These are phyloP conservation scores for Ceratobasidium sp. DNA, from an alignment of 1,284 basidiomycete species.

Conservation along the genomic window DNA sequence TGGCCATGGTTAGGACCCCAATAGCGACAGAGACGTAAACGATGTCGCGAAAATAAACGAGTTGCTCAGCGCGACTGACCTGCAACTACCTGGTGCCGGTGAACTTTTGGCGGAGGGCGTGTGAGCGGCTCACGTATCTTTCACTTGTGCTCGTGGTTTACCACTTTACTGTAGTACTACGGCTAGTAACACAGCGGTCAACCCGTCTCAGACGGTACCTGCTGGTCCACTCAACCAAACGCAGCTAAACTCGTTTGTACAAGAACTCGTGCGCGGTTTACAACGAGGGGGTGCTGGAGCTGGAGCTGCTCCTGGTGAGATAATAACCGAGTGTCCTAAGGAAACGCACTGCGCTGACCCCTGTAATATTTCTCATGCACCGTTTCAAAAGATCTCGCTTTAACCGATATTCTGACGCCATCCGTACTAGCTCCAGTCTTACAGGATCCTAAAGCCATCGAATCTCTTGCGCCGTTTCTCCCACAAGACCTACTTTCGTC, in stretches of 20 bases:
- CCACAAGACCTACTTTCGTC: constrained; percentile 75
- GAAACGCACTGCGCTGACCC: not conserved
- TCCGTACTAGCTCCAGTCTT: constrained; percentile 75
- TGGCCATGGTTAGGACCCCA: constrained; percentile 25
- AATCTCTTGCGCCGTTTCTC: constrained; percentile 77
- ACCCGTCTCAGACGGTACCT: constrained; percentile 1
- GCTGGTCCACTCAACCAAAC: constrained; percentile 33
- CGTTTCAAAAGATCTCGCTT: constrained; percentile 63
- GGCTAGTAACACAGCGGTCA: not conserved
- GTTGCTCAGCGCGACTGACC: constrained; percentile 28
- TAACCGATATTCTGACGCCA: constrained; percentile 79
- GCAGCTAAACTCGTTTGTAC: constrained; percentile 33
- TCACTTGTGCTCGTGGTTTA: not conserved
- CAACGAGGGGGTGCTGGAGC: constrained; percentile 10
- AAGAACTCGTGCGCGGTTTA: constrained; percentile 28
- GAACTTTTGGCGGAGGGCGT: not conserved
- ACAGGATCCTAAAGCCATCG: constrained; percentile 65
- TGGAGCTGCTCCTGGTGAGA: constrained; percentile 31
- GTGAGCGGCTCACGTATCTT: constrained; percentile 1
- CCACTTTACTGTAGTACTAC: constrained; percentile 3
- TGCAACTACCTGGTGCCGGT: constrained; percentile 2
- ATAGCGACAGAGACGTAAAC: constrained; percentile 28
- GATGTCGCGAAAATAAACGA: constrained; percentile 45
- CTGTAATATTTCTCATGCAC: not conserved
- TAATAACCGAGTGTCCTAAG: not conserved